A percentile compares a stretch with the other conserved stretches of the same genome.
Conservation (phyloP, 441 rosid species). For the Pelargonium cotyledonis region DNA sequence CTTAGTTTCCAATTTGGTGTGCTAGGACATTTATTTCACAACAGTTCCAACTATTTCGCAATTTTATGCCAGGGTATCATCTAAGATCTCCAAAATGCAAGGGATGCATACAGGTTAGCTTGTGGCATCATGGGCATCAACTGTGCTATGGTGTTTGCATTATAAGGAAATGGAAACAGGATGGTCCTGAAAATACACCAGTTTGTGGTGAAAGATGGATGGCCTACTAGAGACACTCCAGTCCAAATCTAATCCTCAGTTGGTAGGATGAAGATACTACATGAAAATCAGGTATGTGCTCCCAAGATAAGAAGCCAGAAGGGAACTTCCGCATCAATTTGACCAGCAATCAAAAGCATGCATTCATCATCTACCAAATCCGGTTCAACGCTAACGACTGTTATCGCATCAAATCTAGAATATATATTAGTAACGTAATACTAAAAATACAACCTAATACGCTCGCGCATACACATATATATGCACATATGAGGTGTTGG, state of each 20-base stretch:
- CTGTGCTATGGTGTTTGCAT: slow-evolving; percentile 44
- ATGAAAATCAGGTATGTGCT: slow-evolving; percentile 53
- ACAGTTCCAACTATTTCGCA: too few species aligned
- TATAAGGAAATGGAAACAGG: slow-evolving; percentile 94
- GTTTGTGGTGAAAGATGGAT: slow-evolving; percentile 70
- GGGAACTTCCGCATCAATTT: slow-evolving; percentile 35
- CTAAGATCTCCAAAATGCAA: slow-evolving; percentile 86
- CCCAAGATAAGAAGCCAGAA: slow-evolving; percentile 55
- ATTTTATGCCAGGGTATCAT: too few species aligned
- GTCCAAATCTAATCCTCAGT: slow-evolving; percentile 69
- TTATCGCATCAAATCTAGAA: too few species aligned
- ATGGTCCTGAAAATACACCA: slow-evolving; percentile 67
- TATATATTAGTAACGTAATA: too few species aligned
- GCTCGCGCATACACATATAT: too few species aligned
- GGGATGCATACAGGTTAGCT: slow-evolving; percentile 82
- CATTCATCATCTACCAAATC: too few species aligned
- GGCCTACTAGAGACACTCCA: slow-evolving; percentile 64
- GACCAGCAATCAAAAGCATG: not conserved
- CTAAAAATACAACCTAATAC: too few species aligned
- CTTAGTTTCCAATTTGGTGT: too few species aligned
- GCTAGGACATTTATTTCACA: too few species aligned
- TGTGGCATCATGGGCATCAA: slow-evolving; percentile 77
- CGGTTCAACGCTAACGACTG: too few species aligned
- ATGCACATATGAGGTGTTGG: too few species aligned
- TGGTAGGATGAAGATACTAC: slow-evolving; percentile 65